Evolutionary conservation across 805 yeast genomes (phyloP).

Genomic region (Zygotorulaspora florentina): DNA sequence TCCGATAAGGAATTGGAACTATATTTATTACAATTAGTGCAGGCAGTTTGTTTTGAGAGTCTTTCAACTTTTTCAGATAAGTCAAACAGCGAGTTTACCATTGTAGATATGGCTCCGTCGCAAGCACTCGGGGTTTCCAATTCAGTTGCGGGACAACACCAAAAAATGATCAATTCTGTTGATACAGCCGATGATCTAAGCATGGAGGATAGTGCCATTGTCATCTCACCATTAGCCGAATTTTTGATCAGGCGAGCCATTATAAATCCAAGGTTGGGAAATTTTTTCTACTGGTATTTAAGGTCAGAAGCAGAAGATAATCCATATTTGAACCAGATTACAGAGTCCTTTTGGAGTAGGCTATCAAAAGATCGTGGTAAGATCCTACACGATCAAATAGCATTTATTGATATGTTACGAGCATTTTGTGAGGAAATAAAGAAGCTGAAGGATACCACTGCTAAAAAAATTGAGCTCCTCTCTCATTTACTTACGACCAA

Average conservation of each 20-base stretch:
- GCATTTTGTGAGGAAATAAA: constrained; percentile 62
- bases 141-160: constrained; percentile 14
- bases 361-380: constrained; percentile 23
- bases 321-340: constrained; percentile 44
- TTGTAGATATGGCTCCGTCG: constrained; percentile 32
- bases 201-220: constrained; percentile 22
- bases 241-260: constrained; percentile 73
- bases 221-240: constrained; percentile 60
- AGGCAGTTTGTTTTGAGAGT: constrained; percentile 78
- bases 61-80: constrained; percentile 27
- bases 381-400: constrained; percentile 54
- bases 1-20: constrained; percentile 74
- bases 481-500: constrained; percentile 41
- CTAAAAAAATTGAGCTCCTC: constrained; percentile 66
- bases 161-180: constrained; percentile 13
- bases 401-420: constrained; percentile 62
- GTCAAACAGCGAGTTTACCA: constrained; percentile 37
- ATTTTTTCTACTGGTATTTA: constrained; percentile 86
- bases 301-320: constrained; percentile 81
- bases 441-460: constrained; percentile 67
- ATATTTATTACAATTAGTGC: constrained; percentile 84
- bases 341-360: constrained; percentile 43
- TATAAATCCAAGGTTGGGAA: constrained; percentile 63
- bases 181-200: constrained; percentile 12
- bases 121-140: constrained; percentile 24